Conservation (phyloP, 2,329 filamentous ascomycete species). For the Aspergillus brasiliensis region DNA sequence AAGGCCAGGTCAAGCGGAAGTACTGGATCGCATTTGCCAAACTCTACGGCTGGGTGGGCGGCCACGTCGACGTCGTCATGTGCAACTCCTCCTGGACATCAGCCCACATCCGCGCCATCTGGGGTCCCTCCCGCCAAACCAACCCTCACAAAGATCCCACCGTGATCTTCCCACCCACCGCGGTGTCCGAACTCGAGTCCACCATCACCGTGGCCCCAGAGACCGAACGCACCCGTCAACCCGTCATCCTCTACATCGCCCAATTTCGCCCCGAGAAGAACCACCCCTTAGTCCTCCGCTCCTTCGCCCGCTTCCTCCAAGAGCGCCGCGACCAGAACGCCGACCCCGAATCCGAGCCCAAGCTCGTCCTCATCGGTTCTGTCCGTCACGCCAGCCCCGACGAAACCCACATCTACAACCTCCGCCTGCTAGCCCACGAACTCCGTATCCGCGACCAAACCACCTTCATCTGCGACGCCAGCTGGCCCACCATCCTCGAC, state of each 20-base stretch:
- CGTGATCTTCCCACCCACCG: constrained; percentile 89
- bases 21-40: constrained; percentile 89
- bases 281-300: constrained; percentile 79
- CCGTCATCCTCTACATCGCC: constrained; percentile 84
- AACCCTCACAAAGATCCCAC: constrained; percentile 52
- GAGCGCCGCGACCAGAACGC: constrained; percentile 47
- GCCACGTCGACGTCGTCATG: constrained; percentile 89
- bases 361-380: constrained; percentile 83
- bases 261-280: constrained; percentile 99
- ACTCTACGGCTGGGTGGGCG: constrained; percentile 80
- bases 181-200: constrained; percentile 78
- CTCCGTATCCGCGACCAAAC: constrained; percentile 81
- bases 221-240: constrained; percentile 70
- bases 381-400: constrained; percentile 69
- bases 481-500: constrained; percentile 82
- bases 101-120: constrained; percentile 75
- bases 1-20: constrained; percentile 69
- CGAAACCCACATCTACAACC: constrained; percentile 72
- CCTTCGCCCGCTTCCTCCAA: constrained; percentile 77
- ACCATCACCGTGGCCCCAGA: constrained; percentile 70
- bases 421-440: constrained; percentile 83
- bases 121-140: constrained; percentile 59
- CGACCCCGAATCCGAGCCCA: constrained; percentile 49
- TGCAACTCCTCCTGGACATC: constrained; percentile 97
- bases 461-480: constrained; percentile 84